Evolutionary conservation across 2,329 filamentous ascomycete species (phyloP).

Genomic region (Immersiporthe knoxdaviesiana): DNA sequence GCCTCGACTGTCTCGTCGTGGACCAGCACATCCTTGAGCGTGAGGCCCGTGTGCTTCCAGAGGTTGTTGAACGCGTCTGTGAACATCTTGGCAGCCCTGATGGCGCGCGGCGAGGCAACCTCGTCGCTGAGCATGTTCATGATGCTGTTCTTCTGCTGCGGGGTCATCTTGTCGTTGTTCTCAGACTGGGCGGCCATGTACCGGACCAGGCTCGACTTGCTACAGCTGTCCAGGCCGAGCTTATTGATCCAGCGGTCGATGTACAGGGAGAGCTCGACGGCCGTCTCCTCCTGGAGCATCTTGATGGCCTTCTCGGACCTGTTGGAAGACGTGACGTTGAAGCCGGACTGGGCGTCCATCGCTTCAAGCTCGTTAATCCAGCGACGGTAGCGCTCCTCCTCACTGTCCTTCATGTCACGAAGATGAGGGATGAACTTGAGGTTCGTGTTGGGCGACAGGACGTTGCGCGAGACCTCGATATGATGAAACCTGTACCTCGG

Average conservation of each 20-base stretch:
- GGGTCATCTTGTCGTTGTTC: conserved; percentile 53
- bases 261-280: conserved; percentile 55
- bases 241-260: conserved; percentile 57
- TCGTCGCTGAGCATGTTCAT: conserved; percentile 52
- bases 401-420: conserved; percentile 59
- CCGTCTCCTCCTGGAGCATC: conserved; percentile 55
- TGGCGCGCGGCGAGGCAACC: conserved; percentile 46
- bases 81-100: conserved; percentile 52
- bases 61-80: conserved; percentile 61
- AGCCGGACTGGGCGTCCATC: conserved; percentile 61
- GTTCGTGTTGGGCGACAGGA: conserved; percentile 63
- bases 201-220: conserved; percentile 55
- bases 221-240: conserved; percentile 55
- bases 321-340: conserved; percentile 51
- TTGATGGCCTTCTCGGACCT: conserved; percentile 54
- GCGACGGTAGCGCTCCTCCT: conserved; percentile 57
- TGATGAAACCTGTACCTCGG: conserved; percentile 64
- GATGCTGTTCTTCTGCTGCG: conserved; percentile 57
- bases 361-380: conserved; percentile 62
- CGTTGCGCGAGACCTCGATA: conserved; percentile 62
- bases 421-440: conserved; percentile 64
- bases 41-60: conserved; percentile 51
- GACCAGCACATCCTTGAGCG: conserved; percentile 55
- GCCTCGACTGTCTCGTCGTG: conserved; percentile 59
- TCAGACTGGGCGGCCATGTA: conserved; percentile 54